These are phyloP conservation scores for Nemania serpens DNA, from an alignment of 2,329 filamentous ascomycete species.

Conservation along the genomic window DNA sequence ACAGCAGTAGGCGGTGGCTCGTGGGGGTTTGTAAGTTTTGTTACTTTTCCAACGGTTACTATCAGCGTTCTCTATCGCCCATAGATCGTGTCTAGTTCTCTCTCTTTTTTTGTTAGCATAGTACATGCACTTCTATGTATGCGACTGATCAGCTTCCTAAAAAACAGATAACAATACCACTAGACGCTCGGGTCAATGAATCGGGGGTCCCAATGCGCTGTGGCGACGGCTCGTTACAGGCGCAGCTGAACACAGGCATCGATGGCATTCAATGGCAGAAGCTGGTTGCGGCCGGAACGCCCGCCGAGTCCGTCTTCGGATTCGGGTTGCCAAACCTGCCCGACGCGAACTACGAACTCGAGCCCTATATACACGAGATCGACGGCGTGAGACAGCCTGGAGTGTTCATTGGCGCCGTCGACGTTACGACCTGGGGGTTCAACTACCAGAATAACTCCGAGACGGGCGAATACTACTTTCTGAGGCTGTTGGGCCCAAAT, in stretches of 20 bases:
- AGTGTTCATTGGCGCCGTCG: too few relatives aligned
- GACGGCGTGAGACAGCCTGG: too few relatives aligned
- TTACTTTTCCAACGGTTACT: not conserved
- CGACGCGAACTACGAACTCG: slow-evolving; percentile 31
- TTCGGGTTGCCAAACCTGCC: slow-evolving; percentile 31
- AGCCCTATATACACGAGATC: slow-evolving; percentile 31
- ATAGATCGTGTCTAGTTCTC: not conserved
- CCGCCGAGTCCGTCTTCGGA: slow-evolving; percentile 30
- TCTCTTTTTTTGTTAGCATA: too few relatives aligned
- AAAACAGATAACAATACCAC: slow-evolving; percentile 31
- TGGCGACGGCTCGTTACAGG: slow-evolving; percentile 26
- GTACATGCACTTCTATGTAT: not conserved
- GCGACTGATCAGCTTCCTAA: not conserved
- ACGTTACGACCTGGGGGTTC: too few relatives aligned
- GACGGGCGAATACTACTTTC: too few relatives aligned
- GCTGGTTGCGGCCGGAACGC: slow-evolving; percentile 31
- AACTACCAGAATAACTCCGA: too few relatives aligned
- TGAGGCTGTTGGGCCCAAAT: too few relatives aligned
- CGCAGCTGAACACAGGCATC: too few relatives aligned
- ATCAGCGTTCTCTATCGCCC: not conserved
- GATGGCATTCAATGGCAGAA: slow-evolving; percentile 27
- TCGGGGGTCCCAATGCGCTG: slow-evolving; percentile 29
- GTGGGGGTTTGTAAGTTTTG: slow-evolving; percentile 31
- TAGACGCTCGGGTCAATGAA: too few relatives aligned
- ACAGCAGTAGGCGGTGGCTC: slow-evolving; percentile 29